Evolutionary conservation across 225 moss, liverwort and hornwort species (phyloP).

Genomic region (Ulota crispa): DNA sequence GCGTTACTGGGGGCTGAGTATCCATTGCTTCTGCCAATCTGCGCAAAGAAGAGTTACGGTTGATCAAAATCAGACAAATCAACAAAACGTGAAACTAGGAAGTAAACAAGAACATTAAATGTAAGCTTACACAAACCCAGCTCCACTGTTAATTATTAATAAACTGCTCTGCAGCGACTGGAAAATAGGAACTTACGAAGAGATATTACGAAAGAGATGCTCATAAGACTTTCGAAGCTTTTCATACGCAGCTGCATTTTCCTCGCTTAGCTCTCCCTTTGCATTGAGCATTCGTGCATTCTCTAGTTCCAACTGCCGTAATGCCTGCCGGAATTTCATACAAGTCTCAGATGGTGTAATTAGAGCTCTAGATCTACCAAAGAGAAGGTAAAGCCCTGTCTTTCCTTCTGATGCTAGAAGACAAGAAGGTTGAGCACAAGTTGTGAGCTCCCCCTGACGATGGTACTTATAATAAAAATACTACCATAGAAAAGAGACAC

Average conservation of each 20-base stretch:
- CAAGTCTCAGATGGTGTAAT: constrained; percentile 11
- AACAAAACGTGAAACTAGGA: neutral
- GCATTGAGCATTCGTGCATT: constrained; percentile 96
- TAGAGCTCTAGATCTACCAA: neutral
- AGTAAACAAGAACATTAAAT: constrained; percentile 6
- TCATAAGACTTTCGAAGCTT: constrained; percentile 97
- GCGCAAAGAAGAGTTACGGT: constrained; percentile 2
- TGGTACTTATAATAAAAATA: neutral
- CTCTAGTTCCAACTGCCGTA: constrained; percentile 83
- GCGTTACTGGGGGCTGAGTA: constrained; percentile 90
- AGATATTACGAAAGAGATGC: constrained; percentile 88
- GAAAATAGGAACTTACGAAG: constrained; percentile 56
- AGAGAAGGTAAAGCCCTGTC: neutral
- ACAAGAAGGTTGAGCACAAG: neutral
- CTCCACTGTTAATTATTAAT: neutral
- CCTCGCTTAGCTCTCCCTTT: constrained; percentile 95
- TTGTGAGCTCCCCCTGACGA: neutral
- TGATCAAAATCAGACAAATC: constrained; percentile 18
- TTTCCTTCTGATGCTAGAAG: constrained; percentile 5
- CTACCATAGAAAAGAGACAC: neutral
- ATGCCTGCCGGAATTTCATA: constrained; percentile 48
- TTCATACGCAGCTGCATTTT: constrained; percentile 90
- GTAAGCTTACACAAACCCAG: neutral
- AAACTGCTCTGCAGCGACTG: constrained; percentile 16
- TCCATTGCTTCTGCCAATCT: constrained; percentile 95